Percentiles rank a stretch among this genome's conserved stretches.
phyloP scores from a whole-genome alignment of 805 yeast genomes.

The Saturnispora sanitii region DNA sequence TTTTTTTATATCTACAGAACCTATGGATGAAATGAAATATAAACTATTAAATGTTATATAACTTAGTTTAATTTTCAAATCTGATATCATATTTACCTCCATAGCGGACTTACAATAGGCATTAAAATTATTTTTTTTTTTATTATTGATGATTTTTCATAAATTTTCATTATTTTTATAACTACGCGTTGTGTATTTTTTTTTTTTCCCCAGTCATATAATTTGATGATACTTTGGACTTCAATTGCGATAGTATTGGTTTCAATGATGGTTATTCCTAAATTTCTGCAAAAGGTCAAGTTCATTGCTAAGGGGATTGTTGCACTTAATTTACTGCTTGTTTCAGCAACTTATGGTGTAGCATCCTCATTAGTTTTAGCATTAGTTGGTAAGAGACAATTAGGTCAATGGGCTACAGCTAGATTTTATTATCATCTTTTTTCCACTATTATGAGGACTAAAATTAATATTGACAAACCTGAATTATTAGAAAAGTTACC shows the following conservation, averaged over 20 bases:
- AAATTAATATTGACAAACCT: constrained; percentile 58
- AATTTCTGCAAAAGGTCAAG: constrained; percentile 29
- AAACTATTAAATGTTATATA: too few relatives aligned
- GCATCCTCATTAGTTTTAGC: constrained; percentile 60
- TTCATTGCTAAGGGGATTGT: constrained; percentile 48
- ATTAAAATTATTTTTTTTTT: too few relatives aligned
- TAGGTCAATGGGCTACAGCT: constrained; percentile 87
- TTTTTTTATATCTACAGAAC: too few relatives aligned
- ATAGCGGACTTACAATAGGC: too few relatives aligned
- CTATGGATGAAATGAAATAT: too few relatives aligned
- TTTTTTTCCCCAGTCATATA: neutral
- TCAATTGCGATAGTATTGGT: neutral
- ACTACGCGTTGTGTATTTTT: neutral
- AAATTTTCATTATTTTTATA: too few relatives aligned
- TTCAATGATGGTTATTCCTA: constrained; percentile 10
- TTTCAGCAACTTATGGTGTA: constrained; percentile 69
- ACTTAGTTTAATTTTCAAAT: too few relatives aligned
- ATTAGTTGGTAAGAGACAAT: constrained; percentile 60
- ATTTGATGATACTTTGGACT: constrained; percentile 4
- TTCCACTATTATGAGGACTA: constrained; percentile 56
- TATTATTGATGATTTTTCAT: too few relatives aligned
- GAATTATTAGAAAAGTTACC: constrained; percentile 52
- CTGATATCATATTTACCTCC: too few relatives aligned
- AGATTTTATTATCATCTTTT: constrained; percentile 62
- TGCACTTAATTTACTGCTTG: constrained; percentile 42